Evolutionary conservation across 164 flowering plant species (phyloP).

Genomic region (Sedum album): DNA sequence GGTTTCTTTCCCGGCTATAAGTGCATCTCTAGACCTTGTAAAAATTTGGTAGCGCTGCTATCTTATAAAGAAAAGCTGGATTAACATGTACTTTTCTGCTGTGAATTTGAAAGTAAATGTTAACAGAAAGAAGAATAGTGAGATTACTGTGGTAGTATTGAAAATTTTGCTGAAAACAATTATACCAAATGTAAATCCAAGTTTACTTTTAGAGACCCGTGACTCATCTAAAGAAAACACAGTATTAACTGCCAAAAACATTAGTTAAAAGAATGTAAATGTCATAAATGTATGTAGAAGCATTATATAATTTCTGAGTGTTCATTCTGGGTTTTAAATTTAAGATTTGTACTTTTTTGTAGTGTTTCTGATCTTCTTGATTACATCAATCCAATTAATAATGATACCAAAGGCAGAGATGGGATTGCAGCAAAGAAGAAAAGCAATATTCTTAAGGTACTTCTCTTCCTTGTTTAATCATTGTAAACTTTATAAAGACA

Average conservation of each 20-base stretch:
- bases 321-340: background rate
- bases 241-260: too few relatives aligned
- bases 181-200: background rate
- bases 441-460: constrained; percentile 58
- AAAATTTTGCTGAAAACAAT: background rate
- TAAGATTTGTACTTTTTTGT: constrained; percentile 16
- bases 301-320: background rate
- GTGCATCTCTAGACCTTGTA: background rate
- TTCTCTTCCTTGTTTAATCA: background rate
- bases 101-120: background rate
- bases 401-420: constrained; percentile 58
- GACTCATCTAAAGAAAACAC: too few relatives aligned
- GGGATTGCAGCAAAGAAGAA: constrained; percentile 48
- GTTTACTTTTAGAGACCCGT: background rate
- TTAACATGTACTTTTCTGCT: background rate
- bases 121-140: too few relatives aligned
- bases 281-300: too few relatives aligned
- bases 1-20: background rate
- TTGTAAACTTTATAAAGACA: background rate
- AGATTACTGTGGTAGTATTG: background rate
- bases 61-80: background rate
- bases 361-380: constrained; percentile 99
- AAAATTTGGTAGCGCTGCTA: background rate
- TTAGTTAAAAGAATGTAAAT: too few relatives aligned
- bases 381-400: constrained; percentile 76